Conservation (phyloP, 129 eudicot genomes). For the Arctium minus region DNA sequence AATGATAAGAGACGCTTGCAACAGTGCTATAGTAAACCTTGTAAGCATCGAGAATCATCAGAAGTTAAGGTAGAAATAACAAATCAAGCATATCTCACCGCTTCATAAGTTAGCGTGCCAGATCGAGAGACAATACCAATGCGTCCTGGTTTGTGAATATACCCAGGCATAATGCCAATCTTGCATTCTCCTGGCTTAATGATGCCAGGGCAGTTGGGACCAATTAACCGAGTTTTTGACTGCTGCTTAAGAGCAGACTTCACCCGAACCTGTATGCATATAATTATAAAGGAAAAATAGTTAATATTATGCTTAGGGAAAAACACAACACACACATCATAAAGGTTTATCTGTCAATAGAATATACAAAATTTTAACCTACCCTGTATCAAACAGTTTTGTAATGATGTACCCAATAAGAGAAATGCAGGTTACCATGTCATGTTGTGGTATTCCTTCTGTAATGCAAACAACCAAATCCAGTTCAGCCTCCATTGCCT, state of each 20-base stretch:
- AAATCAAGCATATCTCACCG: slow-evolving; percentile 48
- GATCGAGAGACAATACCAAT: slow-evolving; percentile 97
- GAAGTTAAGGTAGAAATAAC: neutral
- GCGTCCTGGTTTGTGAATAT: slow-evolving; percentile 99
- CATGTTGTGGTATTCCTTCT: slow-evolving; percentile 99
- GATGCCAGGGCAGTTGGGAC: slow-evolving; percentile 99
- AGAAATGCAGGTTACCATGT: slow-evolving; percentile 61
- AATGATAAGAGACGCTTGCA: neutral
- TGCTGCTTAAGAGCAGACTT: slow-evolving; percentile 91
- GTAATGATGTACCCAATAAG: neutral
- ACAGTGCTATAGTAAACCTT: neutral
- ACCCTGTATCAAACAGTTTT: neutral
- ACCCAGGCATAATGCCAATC: slow-evolving; percentile 98
- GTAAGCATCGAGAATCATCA: slow-evolving; percentile 4
- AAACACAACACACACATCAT: neutral
- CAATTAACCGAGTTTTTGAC: slow-evolving; percentile 91
- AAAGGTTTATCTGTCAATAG: neutral
- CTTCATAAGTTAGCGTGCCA: slow-evolving; percentile 98
- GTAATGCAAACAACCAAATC: slow-evolving; percentile 94
- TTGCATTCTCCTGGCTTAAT: slow-evolving; percentile 99
- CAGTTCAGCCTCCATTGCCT: slow-evolving; percentile 90
- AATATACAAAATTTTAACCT: neutral
- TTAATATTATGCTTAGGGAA: neutral
- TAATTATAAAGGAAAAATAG: neutral
- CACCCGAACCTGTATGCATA: slow-evolving; percentile 67